Evolutionary conservation across 83 land plant species (phyloP).

Genomic region (Thuja plicata): DNA sequence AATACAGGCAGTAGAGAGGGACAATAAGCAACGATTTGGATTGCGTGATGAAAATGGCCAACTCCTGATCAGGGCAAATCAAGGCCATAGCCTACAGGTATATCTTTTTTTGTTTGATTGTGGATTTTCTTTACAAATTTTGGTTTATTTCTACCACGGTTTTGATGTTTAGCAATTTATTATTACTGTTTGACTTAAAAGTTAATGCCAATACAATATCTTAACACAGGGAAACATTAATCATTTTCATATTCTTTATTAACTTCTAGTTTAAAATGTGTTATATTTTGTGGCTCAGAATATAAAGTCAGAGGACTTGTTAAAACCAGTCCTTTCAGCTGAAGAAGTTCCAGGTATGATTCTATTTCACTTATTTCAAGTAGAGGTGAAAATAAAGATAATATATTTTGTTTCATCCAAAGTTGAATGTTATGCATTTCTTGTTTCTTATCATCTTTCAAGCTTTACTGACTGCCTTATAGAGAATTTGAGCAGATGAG

Average conservation of each 20-base stretch:
- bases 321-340: slow-evolving; percentile 65
- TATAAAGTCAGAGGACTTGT: slow-evolving; percentile 63
- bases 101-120: neutral
- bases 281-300: slow-evolving; percentile 29
- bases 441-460: neutral
- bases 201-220: neutral
- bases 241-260: neutral
- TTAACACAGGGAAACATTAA: neutral
- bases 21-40: slow-evolving; percentile 83
- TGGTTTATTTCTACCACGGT: neutral
- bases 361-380: neutral
- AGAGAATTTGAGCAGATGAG: neutral
- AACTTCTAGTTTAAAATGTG: neutral
- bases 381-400: neutral
- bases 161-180: neutral
- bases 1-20: slow-evolving; percentile 76
- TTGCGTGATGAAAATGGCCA: slow-evolving; percentile 70
- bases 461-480: neutral
- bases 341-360: slow-evolving; percentile 68
- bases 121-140: neutral
- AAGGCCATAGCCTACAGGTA: slow-evolving; percentile 84
- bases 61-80: slow-evolving; percentile 86
- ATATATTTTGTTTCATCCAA: neutral
- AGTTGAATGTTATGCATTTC: neutral
- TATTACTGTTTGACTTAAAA: neutral